These are phyloP conservation scores for Borealophlyctis nickersoniae DNA, from an alignment of 192 early-diverging fungal species.

Conservation along the genomic window DNA sequence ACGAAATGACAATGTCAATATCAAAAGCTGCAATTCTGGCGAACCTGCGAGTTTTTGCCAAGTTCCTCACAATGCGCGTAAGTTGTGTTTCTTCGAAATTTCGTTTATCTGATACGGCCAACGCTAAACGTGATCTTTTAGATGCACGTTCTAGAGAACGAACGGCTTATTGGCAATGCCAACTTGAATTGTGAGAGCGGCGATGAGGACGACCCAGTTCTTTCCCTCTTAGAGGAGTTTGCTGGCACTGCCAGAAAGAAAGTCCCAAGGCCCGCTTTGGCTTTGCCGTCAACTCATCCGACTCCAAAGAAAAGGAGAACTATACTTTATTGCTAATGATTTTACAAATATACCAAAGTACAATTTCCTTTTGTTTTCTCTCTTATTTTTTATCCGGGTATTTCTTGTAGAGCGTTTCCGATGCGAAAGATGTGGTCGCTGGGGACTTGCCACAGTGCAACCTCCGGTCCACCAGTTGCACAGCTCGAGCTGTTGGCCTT, in stretches of 20 bases:
- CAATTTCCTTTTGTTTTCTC: no score
- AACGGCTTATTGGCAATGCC: not conserved
- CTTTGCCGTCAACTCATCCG: slow-evolving; percentile 4
- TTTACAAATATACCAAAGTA: no score
- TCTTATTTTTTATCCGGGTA: no score
- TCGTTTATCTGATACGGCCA: not conserved
- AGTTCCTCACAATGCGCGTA: slow-evolving; percentile 6
- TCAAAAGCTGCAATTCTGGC: not conserved
- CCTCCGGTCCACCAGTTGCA: no score
- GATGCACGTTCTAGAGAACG: slow-evolving; percentile 11
- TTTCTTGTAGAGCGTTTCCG: no score
- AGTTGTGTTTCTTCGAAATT: not conserved
- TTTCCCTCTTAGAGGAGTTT: not conserved
- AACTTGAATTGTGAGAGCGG: no score
- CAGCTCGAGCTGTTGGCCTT: no score
- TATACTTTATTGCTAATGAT: no score
- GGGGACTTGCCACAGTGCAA: no score
- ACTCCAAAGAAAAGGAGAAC: slow-evolving; percentile 10
- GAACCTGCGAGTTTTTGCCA: not conserved
- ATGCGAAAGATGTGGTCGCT: no score
- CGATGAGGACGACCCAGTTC: slow-evolving; percentile 3
- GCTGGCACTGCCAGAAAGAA: not conserved
- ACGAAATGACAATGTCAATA: not conserved
- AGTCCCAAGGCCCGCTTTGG: not conserved
- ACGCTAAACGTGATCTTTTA: not conserved